Evolutionary conservation across 345 rosid genomes (phyloP), one percentile per base, ranked within the genome.

Genomic region (Balakata baccata): DNA sequence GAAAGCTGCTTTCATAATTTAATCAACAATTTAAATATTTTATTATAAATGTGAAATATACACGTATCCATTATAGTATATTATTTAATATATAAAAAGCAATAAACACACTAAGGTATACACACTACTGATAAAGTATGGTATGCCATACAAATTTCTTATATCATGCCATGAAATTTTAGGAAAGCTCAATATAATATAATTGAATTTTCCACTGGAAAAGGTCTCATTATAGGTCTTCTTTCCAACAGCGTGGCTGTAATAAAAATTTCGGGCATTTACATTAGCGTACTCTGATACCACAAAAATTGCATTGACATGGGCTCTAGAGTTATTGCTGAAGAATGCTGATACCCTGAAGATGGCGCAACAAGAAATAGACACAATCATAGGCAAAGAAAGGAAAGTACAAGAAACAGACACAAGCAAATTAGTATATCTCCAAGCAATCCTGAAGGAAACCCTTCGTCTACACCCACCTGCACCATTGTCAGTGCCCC

Each of bases 321-420:
- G 78, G 78, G 71, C 70, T 5, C 18, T 74, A 4, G 37, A 75
- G 0, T 49, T 74, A 14, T 7, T 78, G 0, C n/a, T 69, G 10
- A 74, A 74, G 1, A 25, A 69, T 57, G 53, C 29, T 0, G 2
- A 16, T 17, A 50, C 18, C 18, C 3, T 70, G 3, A 74, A 57
- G 29, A 74, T 49, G 56, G 78, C 54, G 7, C 75, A 64, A 46
- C 52, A 18, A 0, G 75, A 69, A 39, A 3, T 79, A 1, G 81
- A 79, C 47, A 18, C 34, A 1, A 0, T 12, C 9, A 64, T 68
- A 0, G 71, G 81, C 0, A 62, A 29, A 12, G 64, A 53, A 13
- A 66, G 81, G 7, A 37, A 0, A 3, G 81, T 61, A 2, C 25
- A 62, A 8, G 77, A 68, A 68, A 68, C 70, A 5, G 77, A 73